Evolutionary conservation across 2,329 filamentous ascomycete species (phyloP), one percentile per base, ranked within the genome.

Genomic region (Botryotinia narcissicola): DNA sequence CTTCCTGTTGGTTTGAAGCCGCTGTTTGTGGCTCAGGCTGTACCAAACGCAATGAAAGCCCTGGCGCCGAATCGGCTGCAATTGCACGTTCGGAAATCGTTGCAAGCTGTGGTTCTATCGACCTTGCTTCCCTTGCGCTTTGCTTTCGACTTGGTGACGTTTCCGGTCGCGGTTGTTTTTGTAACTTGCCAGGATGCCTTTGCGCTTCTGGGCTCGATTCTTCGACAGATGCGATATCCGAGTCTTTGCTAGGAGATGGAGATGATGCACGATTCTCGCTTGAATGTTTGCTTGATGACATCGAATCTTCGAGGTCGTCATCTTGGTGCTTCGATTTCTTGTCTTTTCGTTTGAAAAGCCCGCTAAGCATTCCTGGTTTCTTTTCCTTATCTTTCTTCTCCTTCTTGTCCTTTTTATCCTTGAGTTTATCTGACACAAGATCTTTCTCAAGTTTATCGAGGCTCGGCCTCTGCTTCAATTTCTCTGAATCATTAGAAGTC

Each of bases 401-500:
- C 3, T 88, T 85, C 80, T 93, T 79, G 0, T 80, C 88, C 78
- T 90, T 94, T 81, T 89, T 91, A 67, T 95, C 92, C 82, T 93
- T 92, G 71, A 75, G 83, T 79, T 88, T 89, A 60, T 94, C 92
- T 7, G 88, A 86, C 48, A 88, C 84, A 48, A 87, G 83, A 37
- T 89, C 87, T 83, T 92, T 94, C 73, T 94, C 92, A 70, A 93
- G 86, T 73, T 90, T 91, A 76, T 97, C 94, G 63, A 97, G 85
- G 80, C 93, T 95, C 81, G 88, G 85, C 69, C 89, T 86, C 72
- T 87, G 84, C 81, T 87, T 89, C 74, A 81, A 79, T 78, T 86
- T 90, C 80, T 86, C 83, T 3, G 82, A 83, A 37, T 84, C 83
- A 75, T 81, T 83, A 7, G 84, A 85, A 42, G 78, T 80, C 74